A percentile compares a stretch with the other conserved stretches of the same genome.
Evolutionary conservation across 805 yeast species (phyloP).

Genomic region (Deakozyma indianensis): DNA sequence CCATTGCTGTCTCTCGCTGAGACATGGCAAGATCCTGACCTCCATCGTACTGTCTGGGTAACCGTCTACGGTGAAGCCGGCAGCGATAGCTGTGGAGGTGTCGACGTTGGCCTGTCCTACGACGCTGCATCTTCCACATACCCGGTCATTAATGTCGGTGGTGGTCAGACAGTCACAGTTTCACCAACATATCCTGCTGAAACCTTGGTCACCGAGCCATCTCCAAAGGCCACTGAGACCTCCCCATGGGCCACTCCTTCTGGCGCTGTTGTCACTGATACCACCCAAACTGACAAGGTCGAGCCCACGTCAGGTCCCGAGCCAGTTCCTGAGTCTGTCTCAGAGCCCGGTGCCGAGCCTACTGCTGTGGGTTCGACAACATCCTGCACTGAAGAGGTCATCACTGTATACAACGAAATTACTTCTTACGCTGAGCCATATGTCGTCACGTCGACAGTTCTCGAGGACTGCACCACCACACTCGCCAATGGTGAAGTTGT

Average conservation of each 20-base stretch:
- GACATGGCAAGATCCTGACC: conserved; percentile 1
- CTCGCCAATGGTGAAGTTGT: not conserved
- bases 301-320: not conserved
- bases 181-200: conserved; percentile 2
- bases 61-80: conserved; percentile 10
- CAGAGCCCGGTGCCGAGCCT: not conserved
- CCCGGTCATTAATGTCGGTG: conserved; percentile 13
- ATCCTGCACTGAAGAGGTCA: not conserved
- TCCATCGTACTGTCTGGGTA: conserved; percentile 6
- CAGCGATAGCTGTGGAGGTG: conserved; percentile 6
- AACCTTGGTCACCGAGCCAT: not conserved
- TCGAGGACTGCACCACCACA: conserved; percentile 3
- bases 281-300: not conserved
- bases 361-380: not conserved
- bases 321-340: not conserved
- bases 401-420: not conserved
- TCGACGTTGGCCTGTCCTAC: not conserved
- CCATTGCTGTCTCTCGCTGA: not conserved
- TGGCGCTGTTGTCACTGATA: not conserved
- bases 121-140: conserved; percentile 6
- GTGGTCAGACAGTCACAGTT: conserved; percentile 6
- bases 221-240: not conserved
- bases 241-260: not conserved
- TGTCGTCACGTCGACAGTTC: conserved; percentile 2
- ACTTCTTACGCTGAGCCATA: not conserved